Percentiles rank a stretch among this genome's conserved stretches.
Conservation (phyloP, 192 early-diverging fungal genomes). For the Linnemannia zychae region DNA sequence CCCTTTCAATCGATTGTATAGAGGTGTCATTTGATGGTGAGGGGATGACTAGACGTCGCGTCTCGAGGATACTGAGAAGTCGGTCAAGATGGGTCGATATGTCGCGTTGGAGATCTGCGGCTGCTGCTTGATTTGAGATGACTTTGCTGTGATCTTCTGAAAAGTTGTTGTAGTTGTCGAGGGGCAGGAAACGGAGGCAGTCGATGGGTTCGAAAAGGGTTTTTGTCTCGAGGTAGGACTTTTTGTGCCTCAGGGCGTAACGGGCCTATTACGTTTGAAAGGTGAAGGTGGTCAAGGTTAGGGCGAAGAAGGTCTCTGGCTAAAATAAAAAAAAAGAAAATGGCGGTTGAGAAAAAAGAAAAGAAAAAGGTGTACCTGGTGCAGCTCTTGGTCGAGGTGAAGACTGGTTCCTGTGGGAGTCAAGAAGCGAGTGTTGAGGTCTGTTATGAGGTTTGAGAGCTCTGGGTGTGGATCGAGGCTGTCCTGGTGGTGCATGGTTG, state of each 20-base stretch:
- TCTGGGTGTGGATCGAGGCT: constrained; percentile 16
- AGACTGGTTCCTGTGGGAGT: constrained; percentile 34
- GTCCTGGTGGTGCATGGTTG: constrained; percentile 18
- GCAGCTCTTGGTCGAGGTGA: constrained; percentile 20
- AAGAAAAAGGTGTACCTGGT: constrained; percentile 14
- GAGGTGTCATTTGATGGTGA: too few relatives aligned
- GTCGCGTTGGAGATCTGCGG: constrained; percentile 30
- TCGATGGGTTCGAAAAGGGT: constrained; percentile 40
- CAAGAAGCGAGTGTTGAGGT: constrained; percentile 30
- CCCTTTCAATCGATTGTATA: background rate
- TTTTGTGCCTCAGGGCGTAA: constrained; percentile 31
- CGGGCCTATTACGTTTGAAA: constrained; percentile 23
- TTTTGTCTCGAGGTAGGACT: constrained; percentile 30
- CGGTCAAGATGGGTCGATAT: constrained; percentile 31
- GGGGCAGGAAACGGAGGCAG: constrained; percentile 37
- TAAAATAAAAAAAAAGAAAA: background rate
- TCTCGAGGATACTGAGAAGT: constrained; percentile 40
- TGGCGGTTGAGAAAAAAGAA: background rate
- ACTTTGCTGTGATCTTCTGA: too few relatives aligned
- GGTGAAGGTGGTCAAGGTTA: background rate
- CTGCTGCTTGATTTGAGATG: background rate
- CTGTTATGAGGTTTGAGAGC: constrained; percentile 19
- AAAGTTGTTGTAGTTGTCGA: constrained; percentile 15
- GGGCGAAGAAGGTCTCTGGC: background rate
- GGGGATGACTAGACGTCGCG: constrained; percentile 1